phyloP scores from a whole-genome alignment of 1,139 yeast genomes.

The Wickerhamomyces sp. region DNA sequence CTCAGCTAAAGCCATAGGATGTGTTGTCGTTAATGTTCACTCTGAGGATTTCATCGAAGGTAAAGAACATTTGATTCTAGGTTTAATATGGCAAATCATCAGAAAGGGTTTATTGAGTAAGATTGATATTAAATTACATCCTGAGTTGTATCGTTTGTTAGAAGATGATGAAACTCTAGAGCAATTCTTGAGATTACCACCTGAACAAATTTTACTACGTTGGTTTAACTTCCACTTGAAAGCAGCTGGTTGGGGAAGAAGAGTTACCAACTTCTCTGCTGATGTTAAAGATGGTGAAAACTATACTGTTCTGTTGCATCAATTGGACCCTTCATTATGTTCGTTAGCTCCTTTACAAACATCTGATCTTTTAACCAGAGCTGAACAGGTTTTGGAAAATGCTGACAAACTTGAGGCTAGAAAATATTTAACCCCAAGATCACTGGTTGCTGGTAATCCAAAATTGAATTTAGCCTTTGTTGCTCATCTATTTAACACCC shows the following conservation, averaged over 20 bases:
- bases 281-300: conserved; percentile 95
- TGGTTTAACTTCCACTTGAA: conserved; percentile 97
- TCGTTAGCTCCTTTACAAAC: conserved; percentile 73
- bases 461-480: conserved; percentile 94
- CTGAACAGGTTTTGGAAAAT: conserved; percentile 76
- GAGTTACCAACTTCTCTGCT: conserved; percentile 77
- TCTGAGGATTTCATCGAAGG: conserved; percentile 97
- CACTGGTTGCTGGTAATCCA: conserved; percentile 94
- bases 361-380: conserved; percentile 66
- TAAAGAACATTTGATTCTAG: conserved; percentile 89
- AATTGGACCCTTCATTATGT: conserved; percentile 80
- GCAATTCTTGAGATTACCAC: conserved; percentile 92
- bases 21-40: conserved; percentile 96
- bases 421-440: conserved; percentile 88
- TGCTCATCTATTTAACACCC: conserved; percentile 92
- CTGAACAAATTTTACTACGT: conserved; percentile 92
- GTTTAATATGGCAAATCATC: conserved; percentile 97
- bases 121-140: conserved; percentile 93
- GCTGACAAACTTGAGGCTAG: conserved; percentile 92
- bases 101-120: conserved; percentile 92
- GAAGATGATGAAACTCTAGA: conserved; percentile 97
- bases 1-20: conserved; percentile 98
- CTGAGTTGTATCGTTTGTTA: conserved; percentile 88
- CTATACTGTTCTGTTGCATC: conserved; percentile 84
- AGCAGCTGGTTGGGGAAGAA: conserved; percentile 87